Conservation (phyloP, 768 basidiomycete species). For the Amanita phalloides region DNA sequence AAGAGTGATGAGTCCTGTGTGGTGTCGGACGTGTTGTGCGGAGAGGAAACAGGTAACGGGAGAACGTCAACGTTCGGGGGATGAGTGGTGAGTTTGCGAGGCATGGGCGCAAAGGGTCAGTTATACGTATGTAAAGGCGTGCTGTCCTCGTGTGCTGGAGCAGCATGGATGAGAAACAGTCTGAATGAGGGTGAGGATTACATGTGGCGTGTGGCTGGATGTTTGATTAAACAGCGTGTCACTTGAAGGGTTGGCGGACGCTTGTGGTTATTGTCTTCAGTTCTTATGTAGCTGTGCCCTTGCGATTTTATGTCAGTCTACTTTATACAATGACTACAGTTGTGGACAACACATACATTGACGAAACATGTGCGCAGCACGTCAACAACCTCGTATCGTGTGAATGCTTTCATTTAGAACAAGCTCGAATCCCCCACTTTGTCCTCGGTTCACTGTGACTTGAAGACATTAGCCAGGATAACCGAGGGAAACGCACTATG, state of each 20-base stretch:
- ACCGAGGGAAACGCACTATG: background rate
- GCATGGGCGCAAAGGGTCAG: background rate
- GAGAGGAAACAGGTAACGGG: conserved; percentile 1
- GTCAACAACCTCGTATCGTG: background rate
- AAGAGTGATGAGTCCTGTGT: background rate
- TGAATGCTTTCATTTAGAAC: background rate
- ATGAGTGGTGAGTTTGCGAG: background rate
- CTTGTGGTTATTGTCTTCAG: background rate
- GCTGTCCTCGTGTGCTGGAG: conserved; percentile 1
- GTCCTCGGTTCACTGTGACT: background rate
- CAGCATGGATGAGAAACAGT: background rate
- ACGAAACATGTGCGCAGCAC: background rate
- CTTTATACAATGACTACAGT: background rate
- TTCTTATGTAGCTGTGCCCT: background rate
- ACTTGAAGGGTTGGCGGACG: background rate
- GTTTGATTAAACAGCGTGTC: background rate
- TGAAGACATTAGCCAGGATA: background rate
- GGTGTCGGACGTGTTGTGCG: background rate
- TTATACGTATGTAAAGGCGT: conserved; percentile 3
- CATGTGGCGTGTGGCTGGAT: background rate
- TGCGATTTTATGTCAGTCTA: too few species aligned
- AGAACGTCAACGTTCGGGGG: background rate
- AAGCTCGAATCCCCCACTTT: background rate
- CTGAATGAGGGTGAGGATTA: background rate
- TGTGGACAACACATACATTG: background rate